Evolutionary conservation across 495 filamentous ascomycete species (phyloP), one percentile per base, ranked within the genome.

Genomic region (Aspergillus avenaceus): DNA sequence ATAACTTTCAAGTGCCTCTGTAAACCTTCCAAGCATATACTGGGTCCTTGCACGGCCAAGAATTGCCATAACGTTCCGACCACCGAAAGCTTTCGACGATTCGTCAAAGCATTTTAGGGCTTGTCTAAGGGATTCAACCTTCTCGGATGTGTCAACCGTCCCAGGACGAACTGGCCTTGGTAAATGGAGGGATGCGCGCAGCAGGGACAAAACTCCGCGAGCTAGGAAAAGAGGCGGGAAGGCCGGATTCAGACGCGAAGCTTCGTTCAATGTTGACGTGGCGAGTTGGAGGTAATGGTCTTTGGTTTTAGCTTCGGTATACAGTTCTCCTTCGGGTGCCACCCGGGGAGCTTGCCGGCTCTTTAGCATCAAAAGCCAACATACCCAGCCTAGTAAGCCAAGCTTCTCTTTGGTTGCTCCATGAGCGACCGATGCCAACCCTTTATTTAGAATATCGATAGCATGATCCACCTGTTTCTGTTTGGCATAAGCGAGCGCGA

Each of bases 401-500:
- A 97, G 78, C 66, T 86, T 90, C 70, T 98, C 93, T 44, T 91
- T 86, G 16, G 83, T 80, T 37, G 83, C 82, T 38, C 80, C 84
- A 46, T 77, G 74, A 29, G 83, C 78, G 63, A 95, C 80, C 21
- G 85, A 90, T 41, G 78, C 79, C 45, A 92, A 74, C 42, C 91
- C 91, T 55, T 90, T 90, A 34, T 83, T 81, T 47, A 98, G 74
- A 57, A 98, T 93, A 65, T 97, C 91, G 57, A 97, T 91, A 34
- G 93, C 93, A 68, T 90, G 88, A 56, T 96, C 90, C 36, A 91
- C 78, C 69, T 95, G 92, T 29, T 84, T 81, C 66, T 95, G 90
- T 70, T 97, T 97, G 22, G 92, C 91, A 61, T 98, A 97, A n/a
- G 92, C 95, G 27, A 97, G 79, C 25, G 93, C 88, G 53, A 97